A percentile compares a stretch with the other conserved stretches of the same genome.
These are phyloP conservation scores for Dictyostelium capitatum DNA, from an alignment of 78 protist species.

Conservation along the genomic window DNA sequence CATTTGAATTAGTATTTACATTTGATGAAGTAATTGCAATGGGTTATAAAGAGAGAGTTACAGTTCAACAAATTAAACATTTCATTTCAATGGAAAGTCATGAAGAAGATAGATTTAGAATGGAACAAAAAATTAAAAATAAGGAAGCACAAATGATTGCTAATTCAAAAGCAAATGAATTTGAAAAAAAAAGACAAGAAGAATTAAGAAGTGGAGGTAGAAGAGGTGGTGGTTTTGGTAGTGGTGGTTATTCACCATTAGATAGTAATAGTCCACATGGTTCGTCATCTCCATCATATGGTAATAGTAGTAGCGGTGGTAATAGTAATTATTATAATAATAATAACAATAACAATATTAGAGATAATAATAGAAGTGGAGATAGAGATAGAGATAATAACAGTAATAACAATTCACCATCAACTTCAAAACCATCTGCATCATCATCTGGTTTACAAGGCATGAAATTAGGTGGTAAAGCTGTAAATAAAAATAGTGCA, in stretches of 20 bases:
- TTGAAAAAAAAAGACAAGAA: conserved; percentile 32
- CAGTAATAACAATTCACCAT: conserved; percentile 5
- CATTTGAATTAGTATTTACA: conserved; percentile 94
- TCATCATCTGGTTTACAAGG: conserved; percentile 50
- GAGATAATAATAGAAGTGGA: not conserved
- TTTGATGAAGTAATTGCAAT: conserved; percentile 95
- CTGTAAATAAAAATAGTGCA: conserved; percentile 30
- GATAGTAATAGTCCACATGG: conserved; percentile 1
- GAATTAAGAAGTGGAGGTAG: not conserved
- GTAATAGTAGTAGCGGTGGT: not conserved
- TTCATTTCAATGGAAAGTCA: conserved; percentile 94
- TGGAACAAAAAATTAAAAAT: conserved; percentile 55
- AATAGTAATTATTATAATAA: not conserved
- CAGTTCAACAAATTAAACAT: conserved; percentile 85
- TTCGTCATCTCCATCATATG: not conserved
- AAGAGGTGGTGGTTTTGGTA: conserved; percentile 17
- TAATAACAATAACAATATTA: not conserved
- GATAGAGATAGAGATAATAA: not conserved
- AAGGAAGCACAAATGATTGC: conserved; percentile 35
- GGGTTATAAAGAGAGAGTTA: conserved; percentile 88
- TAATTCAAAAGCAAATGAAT: conserved; percentile 11
- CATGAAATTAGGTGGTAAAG: conserved; percentile 40
- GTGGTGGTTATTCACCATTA: conserved; percentile 29
- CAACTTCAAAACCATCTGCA: conserved; percentile 26
- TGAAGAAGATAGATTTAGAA: conserved; percentile 91